A percentile compares a stretch with the other conserved stretches of the same genome.
phyloP scores from a whole-genome alignment of 225 moss, liverwort and hornwort species.

The Bryum argenteum region DNA sequence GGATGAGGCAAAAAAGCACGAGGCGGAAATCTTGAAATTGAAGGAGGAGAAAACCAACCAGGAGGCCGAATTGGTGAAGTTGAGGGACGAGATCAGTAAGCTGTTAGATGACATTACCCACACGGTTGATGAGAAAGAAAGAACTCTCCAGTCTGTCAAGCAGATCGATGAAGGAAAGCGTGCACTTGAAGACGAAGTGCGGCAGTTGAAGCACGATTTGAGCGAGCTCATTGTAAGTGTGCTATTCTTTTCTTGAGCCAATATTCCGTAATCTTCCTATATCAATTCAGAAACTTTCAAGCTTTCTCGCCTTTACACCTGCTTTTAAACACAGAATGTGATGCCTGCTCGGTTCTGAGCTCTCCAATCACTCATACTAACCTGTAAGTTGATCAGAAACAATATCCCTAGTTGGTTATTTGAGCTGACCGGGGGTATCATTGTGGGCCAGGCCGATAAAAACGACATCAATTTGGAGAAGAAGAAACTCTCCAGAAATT shows the following conservation, averaged over 20 bases:
- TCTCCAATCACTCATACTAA: slow-evolving; percentile 2
- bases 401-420: not conserved
- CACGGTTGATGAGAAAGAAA: slow-evolving; percentile 16
- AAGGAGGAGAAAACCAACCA: slow-evolving; percentile 7
- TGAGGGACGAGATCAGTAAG: slow-evolving; percentile 25
- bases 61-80: slow-evolving; percentile 26
- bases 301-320: not conserved
- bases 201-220: slow-evolving; percentile 22
- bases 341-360: slow-evolving; percentile 17
- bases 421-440: not conserved
- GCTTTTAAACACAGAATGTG: not conserved
- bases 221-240: slow-evolving; percentile 27
- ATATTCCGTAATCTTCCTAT: not conserved
- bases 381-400: not conserved
- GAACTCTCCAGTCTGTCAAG: slow-evolving; percentile 16
- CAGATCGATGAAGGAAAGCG: slow-evolving; percentile 21
- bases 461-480: slow-evolving; percentile 34
- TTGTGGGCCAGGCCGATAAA: slow-evolving; percentile 21
- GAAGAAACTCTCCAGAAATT: slow-evolving; percentile 26
- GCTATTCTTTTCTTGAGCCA: not conserved
- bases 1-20: slow-evolving; percentile 19
- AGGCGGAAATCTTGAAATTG: slow-evolving; percentile 16
- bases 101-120: not conserved
- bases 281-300: not conserved
- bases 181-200: slow-evolving; percentile 30